Evolutionary conservation across 192 early-diverging fungal species (phyloP).

Genomic region (Gryganskiella cystojenkinii): DNA sequence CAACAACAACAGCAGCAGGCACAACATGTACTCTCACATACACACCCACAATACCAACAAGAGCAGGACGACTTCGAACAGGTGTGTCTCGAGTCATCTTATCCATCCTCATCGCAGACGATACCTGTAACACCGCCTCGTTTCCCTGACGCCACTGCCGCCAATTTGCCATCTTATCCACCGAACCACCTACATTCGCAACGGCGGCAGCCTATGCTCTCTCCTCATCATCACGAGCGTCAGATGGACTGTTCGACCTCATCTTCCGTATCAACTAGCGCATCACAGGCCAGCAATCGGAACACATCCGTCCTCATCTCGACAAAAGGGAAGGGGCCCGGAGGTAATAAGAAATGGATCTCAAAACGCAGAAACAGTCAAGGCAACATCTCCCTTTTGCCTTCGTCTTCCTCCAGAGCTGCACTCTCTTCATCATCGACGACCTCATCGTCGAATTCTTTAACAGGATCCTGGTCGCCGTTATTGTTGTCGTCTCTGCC

Average conservation of each 20-base stretch:
- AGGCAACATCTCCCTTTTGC: neutral
- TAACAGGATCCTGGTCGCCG: neutral
- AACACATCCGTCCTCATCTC: neutral
- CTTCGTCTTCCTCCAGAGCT: neutral
- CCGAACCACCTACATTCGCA: no score
- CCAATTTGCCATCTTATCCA: no score
- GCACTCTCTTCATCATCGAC: conserved; percentile 2
- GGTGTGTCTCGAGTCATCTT: no score
- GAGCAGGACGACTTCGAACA: no score
- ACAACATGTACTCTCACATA: neutral
- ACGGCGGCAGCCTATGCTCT: no score
- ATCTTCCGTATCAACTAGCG: no score
- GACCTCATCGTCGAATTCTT: neutral
- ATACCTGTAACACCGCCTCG: no score
- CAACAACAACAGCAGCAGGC: conserved; percentile 9
- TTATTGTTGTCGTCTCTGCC: neutral
- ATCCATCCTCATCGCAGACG: no score
- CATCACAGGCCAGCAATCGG: neutral
- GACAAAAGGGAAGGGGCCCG: neutral
- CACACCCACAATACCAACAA: neutral
- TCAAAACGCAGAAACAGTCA: conserved; percentile 7
- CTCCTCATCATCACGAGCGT: no score
- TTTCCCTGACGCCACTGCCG: no score
- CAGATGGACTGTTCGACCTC: no score
- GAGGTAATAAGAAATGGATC: neutral